A percentile compares a stretch with the other conserved stretches of the same genome.
Conservation (phyloP, 257 asterid species). For the Salvia hispanica region DNA sequence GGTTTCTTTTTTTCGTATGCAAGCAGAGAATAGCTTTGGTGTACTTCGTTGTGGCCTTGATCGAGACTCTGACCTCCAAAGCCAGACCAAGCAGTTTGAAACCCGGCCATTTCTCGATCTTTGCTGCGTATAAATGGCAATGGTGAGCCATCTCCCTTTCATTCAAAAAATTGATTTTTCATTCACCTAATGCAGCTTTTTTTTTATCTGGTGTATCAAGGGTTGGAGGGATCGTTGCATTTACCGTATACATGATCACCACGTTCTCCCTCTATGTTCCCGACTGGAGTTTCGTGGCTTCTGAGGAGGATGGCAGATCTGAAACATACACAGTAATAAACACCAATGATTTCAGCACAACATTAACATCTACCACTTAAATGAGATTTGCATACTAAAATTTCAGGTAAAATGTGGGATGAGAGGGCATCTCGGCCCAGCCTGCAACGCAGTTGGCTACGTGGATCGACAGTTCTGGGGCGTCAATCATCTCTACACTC, state of each 20-base stretch:
- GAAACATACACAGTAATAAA: slow-evolving; percentile 54
- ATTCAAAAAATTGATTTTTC: neutral
- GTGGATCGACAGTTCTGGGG: slow-evolving; percentile 92
- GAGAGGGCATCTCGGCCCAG: slow-evolving; percentile 92
- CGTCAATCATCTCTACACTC: slow-evolving; percentile 68
- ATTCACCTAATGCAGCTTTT: neutral
- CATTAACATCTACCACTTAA: slow-evolving; percentile 2
- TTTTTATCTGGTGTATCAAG: slow-evolving; percentile 37
- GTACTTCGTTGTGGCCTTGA: slow-evolving; percentile 72
- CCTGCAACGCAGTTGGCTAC: slow-evolving; percentile 88
- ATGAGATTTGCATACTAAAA: neutral
- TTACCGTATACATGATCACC: slow-evolving; percentile 62
- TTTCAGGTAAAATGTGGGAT: slow-evolving; percentile 89
- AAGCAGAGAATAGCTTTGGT: slow-evolving; percentile 93
- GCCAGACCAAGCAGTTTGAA: slow-evolving; percentile 56
- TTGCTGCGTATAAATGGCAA: slow-evolving; percentile 87
- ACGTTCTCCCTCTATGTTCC: slow-evolving; percentile 69
- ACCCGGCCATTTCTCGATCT: slow-evolving; percentile 62
- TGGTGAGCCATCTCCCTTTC: slow-evolving; percentile 46
- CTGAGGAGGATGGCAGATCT: slow-evolving; percentile 29
- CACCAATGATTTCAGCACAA: neutral
- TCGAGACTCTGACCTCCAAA: slow-evolving; percentile 72
- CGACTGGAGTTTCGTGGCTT: slow-evolving; percentile 68
- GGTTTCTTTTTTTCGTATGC: neutral
- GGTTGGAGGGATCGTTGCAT: slow-evolving; percentile 73